These are phyloP conservation scores for Polytolypa hystricis DNA, from an alignment of 2,329 filamentous ascomycete species.

Conservation along the genomic window DNA sequence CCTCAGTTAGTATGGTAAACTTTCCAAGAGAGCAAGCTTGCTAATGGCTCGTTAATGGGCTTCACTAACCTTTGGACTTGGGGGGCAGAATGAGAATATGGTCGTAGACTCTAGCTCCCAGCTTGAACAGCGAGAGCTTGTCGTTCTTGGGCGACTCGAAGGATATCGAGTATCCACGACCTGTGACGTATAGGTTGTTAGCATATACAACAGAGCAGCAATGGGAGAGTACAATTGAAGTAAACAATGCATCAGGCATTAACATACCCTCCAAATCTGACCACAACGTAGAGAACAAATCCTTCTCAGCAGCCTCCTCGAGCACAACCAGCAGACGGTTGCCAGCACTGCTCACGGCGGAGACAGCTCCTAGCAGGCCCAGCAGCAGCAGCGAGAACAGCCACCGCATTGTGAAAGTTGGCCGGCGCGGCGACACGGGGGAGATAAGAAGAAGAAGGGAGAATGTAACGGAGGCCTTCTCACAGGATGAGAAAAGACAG, in stretches of 20 bases:
- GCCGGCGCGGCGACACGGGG: slow-evolving; percentile 22
- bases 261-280: slow-evolving; percentile 35
- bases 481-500: slow-evolving; percentile 9
- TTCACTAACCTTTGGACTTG: slow-evolving; percentile 66
- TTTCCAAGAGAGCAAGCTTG: slow-evolving; percentile 4
- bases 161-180: slow-evolving; percentile 66
- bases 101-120: slow-evolving; percentile 82
- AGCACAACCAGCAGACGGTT: slow-evolving; percentile 73
- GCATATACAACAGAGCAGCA: neutral
- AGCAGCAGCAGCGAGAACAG: slow-evolving; percentile 59
- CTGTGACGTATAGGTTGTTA: slow-evolving; percentile 39
- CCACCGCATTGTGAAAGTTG: slow-evolving; percentile 55
- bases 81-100: slow-evolving; percentile 81
- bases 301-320: slow-evolving; percentile 71
- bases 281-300: slow-evolving; percentile 68
- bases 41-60: neutral
- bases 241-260: neutral
- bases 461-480: too few relatives aligned
- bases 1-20: too few relatives aligned
- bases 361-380: slow-evolving; percentile 39
- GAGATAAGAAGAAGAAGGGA: slow-evolving; percentile 14
- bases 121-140: slow-evolving; percentile 64
- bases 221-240: slow-evolving; percentile 1
- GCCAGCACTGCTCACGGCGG: slow-evolving; percentile 66
- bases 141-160: slow-evolving; percentile 79